Base-by-base conservation (phyloP, 2,329 filamentous ascomycete species). In the Trichoderma guizhouense region DNA sequence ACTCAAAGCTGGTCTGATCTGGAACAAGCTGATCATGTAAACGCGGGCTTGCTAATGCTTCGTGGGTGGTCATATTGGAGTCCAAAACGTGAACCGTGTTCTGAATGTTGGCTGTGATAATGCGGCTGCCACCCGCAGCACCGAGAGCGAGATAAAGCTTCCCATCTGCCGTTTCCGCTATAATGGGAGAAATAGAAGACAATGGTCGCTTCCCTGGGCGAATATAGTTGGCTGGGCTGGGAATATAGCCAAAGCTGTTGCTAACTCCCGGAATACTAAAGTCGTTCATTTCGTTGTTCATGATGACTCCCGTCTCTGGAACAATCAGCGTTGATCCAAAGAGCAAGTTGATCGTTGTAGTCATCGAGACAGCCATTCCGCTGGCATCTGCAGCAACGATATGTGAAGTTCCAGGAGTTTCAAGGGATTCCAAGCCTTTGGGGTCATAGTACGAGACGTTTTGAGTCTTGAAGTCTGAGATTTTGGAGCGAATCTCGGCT, bases 21-120 rank as follows among this genome's bases (percentile, higher is more conserved):
- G 94, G 94, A 4, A 91, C 84, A 7, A 97, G 84, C 82, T 97
- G 94, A 77, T 97, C 93, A 77, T 98, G 94, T 28, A 97, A 80
- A 1, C 95, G 84, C 0, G 93, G 92, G 6, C 34, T 73, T 87
- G 81, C 88, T 0, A 97, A 82, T 0, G 93, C 91, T 63, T 92
- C 84, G 0, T 84, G 79, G 0, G 89, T 84, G 0, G 86, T 89
- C 82, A 93, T 83, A 4, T 82, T 81, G 43, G 88, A 86, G 75
- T 97, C 93, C 0, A 98, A 82, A 0, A 94, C 87, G 76, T 94
- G 87, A 77, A 93, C 90, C 5, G 94, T 83, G 71, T 90, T 91
- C 80, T 96, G 93, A n/a, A 94, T 86, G 0, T 92, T 95, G 0
- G 93, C 84, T 0, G 93, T 97, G 77, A 94, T 95, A 80, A 97